Percentiles rank a stretch among this genome's conserved stretches.
Evolutionary conservation across 2,329 filamentous ascomycete species (phyloP).

Genomic region (Paecilomyces variotii): DNA sequence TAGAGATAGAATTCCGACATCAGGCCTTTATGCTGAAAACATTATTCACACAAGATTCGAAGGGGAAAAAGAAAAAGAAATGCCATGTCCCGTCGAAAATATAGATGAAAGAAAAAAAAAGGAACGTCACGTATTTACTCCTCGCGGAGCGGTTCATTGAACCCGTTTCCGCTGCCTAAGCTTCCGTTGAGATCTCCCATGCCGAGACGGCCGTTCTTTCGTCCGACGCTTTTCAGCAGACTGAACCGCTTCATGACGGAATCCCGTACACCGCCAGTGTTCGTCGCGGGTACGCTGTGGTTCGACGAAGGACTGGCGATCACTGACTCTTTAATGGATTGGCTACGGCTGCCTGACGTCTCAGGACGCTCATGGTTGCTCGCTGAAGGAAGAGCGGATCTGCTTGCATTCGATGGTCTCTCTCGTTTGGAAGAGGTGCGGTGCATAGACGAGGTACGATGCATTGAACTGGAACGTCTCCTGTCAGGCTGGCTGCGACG

Average conservation of each 20-base stretch:
- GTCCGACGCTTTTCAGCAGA: conserved; percentile 61
- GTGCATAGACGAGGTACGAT: conserved; percentile 1
- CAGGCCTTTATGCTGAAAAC: background rate
- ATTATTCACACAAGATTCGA: conserved; percentile 15
- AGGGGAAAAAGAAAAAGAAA: background rate
- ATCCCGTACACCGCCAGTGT: conserved; percentile 37
- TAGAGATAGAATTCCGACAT: conserved; percentile 5
- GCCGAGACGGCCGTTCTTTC: conserved; percentile 55
- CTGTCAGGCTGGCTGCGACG: conserved; percentile 18
- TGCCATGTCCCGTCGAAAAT: background rate
- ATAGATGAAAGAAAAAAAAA: background rate
- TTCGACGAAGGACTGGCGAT: conserved; percentile 1
- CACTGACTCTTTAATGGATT: conserved; percentile 4
- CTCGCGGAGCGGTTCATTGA: conserved; percentile 21
- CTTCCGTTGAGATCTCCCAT: conserved; percentile 22
- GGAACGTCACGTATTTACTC: conserved; percentile 19
- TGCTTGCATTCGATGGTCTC: conserved; percentile 7
- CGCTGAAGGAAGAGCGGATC: conserved; percentile 27
- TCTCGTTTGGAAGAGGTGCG: background rate
- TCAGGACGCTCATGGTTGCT: conserved; percentile 26
- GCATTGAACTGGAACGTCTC: conserved; percentile 21
- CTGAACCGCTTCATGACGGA: conserved; percentile 73
- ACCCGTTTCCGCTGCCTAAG: conserved; percentile 13
- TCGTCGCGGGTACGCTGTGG: conserved; percentile 18
- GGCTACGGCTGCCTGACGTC: conserved; percentile 20